These are phyloP conservation scores for Paradendryphiella salina DNA, from an alignment of 2,329 filamentous ascomycete species.

Conservation along the genomic window DNA sequence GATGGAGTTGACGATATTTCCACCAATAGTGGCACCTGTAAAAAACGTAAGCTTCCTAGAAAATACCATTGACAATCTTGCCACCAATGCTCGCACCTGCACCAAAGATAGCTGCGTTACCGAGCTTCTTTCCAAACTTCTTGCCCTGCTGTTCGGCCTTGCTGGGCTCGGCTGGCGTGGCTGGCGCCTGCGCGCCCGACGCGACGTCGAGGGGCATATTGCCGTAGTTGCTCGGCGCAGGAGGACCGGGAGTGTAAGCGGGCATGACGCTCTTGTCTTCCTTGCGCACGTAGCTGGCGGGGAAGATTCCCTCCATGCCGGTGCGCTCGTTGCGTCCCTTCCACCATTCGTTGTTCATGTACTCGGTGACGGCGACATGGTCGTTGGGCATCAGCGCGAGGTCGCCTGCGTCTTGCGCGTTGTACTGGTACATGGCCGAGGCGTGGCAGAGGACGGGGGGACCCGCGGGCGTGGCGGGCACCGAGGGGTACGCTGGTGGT, in stretches of 20 bases:
- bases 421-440: slow-evolving; percentile 82
- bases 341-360: slow-evolving; percentile 99
- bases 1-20: slow-evolving; percentile 69
- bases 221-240: slow-evolving; percentile 63
- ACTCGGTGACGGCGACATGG: slow-evolving; percentile 76
- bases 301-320: slow-evolving; percentile 88
- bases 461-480: slow-evolving; percentile 54
- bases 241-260: slow-evolving; percentile 39
- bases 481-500: slow-evolving; percentile 52
- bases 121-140: slow-evolving; percentile 96
- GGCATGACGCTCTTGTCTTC: slow-evolving; percentile 62
- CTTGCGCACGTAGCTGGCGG: slow-evolving; percentile 79
- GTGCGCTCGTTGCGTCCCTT: slow-evolving; percentile 84
- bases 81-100: slow-evolving; percentile 88
- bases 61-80: slow-evolving; percentile 89
- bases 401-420: slow-evolving; percentile 77
- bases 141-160: slow-evolving; percentile 79
- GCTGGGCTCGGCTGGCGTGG: slow-evolving; percentile 53
- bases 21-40: slow-evolving; percentile 86
- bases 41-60: slow-evolving; percentile 56
- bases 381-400: slow-evolving; percentile 81
- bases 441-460: slow-evolving; percentile 68
- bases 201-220: slow-evolving; percentile 77
- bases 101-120: slow-evolving; percentile 84
- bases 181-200: slow-evolving; percentile 52